Evolutionary conservation across 352 stramenopile genomes (phyloP).

Genomic region (Phytopythium delawarense): DNA sequence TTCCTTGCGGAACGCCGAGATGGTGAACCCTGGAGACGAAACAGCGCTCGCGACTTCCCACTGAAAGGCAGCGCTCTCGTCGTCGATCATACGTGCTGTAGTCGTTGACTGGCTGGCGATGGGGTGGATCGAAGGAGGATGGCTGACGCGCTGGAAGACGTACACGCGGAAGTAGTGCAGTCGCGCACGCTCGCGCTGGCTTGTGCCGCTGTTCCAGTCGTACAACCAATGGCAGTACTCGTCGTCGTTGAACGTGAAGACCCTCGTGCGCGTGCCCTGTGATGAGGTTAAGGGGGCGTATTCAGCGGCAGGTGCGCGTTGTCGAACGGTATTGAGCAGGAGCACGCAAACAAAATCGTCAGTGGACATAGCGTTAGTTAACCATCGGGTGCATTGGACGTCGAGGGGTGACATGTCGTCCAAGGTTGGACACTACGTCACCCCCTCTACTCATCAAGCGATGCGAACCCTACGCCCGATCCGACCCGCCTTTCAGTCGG

Average conservation of each 20-base stretch:
- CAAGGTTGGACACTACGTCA: background rate
- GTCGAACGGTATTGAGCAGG: background rate
- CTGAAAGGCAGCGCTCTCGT: background rate
- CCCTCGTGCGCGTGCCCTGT: background rate
- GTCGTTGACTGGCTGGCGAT: background rate
- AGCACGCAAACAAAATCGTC: background rate
- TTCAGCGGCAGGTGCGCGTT: background rate
- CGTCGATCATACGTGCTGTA: background rate
- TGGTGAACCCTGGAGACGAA: conserved; percentile 18
- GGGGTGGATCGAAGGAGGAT: background rate
- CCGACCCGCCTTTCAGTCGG: background rate
- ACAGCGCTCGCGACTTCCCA: conserved; percentile 27
- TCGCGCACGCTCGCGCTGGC: conserved; percentile 32
- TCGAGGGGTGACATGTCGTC: background rate
- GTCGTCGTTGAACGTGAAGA: conserved; percentile 27
- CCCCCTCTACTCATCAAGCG: too few species aligned
- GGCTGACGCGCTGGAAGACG: conserved; percentile 15
- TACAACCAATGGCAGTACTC: conserved; percentile 49
- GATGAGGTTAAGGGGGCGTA: background rate
- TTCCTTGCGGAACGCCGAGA: conserved; percentile 15
- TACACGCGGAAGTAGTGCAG: conserved; percentile 43
- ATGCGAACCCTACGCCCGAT: background rate
- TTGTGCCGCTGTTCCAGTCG: conserved; percentile 53
- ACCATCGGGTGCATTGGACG: background rate
- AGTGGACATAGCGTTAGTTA: background rate